Percentiles rank a stretch among this genome's conserved stretches.
These are phyloP conservation scores for Acacia confusa DNA, from an alignment of 306 rosid genomes.

Conservation along the genomic window DNA sequence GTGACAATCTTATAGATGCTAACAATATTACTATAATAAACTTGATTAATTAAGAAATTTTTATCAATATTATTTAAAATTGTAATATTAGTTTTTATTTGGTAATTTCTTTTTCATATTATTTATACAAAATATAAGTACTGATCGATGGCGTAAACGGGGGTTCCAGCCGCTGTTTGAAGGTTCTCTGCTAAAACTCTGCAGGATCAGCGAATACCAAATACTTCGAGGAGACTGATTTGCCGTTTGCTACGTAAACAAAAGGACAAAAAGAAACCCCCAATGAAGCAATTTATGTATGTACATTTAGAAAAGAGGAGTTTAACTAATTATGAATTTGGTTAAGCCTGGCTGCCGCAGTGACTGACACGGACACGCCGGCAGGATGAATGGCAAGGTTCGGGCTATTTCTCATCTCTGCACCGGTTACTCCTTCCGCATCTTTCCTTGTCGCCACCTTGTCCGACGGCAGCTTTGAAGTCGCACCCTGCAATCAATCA, in stretches of 20 bases:
- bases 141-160: not conserved
- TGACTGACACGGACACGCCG: constrained; percentile 66
- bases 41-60: no score
- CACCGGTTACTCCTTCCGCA: constrained; percentile 68
- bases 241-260: not conserved
- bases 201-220: not conserved
- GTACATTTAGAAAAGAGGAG: not conserved
- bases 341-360: constrained; percentile 78
- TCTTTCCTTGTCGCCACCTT: constrained; percentile 60
- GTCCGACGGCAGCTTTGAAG: constrained; percentile 59
- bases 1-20: no score
- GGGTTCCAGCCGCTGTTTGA: not conserved
- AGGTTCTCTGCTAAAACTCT: not conserved
- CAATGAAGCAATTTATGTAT: not conserved
- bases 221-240: not conserved
- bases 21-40: no score
- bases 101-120: no score
- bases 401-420: constrained; percentile 75
- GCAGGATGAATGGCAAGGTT: constrained; percentile 58
- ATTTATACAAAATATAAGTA: not conserved
- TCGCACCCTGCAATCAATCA: constrained; percentile 45
- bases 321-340: constrained; percentile 16
- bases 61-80: no score
- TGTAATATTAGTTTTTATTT: not conserved
- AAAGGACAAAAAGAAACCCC: not conserved